phyloP scores from a whole-genome alignment of 495 filamentous ascomycete genomes.

The Neurospora sp. region DNA sequence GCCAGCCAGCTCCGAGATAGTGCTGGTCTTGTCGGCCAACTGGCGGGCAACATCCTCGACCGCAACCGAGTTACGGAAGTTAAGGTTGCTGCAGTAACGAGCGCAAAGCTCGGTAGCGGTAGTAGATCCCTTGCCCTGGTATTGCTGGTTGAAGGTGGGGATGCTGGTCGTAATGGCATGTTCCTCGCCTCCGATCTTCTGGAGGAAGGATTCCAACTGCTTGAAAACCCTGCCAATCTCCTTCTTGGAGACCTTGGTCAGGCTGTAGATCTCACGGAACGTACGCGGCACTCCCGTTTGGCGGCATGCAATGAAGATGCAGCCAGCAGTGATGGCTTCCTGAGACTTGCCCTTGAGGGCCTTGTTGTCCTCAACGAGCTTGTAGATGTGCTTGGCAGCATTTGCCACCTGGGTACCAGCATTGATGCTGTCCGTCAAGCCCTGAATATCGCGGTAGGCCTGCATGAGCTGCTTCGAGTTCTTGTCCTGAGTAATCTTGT shows the following conservation, averaged over 20 bases:
- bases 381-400: constrained; percentile 87
- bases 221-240: constrained; percentile 97
- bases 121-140: constrained; percentile 67
- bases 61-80: constrained; percentile 48
- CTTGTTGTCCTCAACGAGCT: constrained; percentile 82
- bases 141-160: constrained; percentile 37
- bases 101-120: constrained; percentile 76
- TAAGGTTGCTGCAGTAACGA: constrained; percentile 77
- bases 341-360: constrained; percentile 91
- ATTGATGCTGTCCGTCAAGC: constrained; percentile 74
- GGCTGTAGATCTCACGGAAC: constrained; percentile 81
- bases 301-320: constrained; percentile 94
- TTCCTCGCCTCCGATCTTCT: constrained; percentile 35
- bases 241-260: constrained; percentile 93
- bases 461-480: constrained; percentile 66
- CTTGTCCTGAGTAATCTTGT: constrained; percentile 79
- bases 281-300: constrained; percentile 78
- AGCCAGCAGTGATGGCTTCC: constrained; percentile 87
- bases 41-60: constrained; percentile 63
- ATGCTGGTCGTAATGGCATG: constrained; percentile 20
- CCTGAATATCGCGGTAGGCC: constrained; percentile 83
- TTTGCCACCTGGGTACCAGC: constrained; percentile 72
- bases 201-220: constrained; percentile 75
- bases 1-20: constrained; percentile 70
- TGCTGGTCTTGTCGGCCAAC: constrained; percentile 62